These are phyloP conservation scores for Roridomyces roridus DNA, from an alignment of 768 basidiomycete genomes.

Conservation along the genomic window DNA sequence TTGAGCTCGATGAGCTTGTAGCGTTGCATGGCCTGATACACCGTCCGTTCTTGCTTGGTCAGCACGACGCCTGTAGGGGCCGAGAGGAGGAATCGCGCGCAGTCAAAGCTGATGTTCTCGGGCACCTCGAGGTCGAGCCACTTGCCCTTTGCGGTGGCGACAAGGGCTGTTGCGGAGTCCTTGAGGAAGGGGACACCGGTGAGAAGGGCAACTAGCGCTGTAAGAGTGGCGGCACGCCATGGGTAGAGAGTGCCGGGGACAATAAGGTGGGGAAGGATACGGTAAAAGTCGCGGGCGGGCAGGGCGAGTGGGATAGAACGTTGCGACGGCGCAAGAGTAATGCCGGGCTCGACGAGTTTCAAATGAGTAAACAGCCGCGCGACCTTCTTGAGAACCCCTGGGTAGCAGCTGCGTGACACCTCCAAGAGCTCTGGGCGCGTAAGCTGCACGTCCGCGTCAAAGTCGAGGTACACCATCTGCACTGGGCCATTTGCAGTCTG, in stretches of 20 bases:
- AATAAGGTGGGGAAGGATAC: constrained; percentile 34
- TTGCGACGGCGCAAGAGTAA: constrained; percentile 29
- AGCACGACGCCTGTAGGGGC: constrained; percentile 26
- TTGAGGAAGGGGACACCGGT: constrained; percentile 33
- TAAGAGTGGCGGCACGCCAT: constrained; percentile 29
- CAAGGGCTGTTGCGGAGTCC: constrained; percentile 26
- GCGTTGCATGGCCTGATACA: constrained; percentile 32
- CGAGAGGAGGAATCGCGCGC: constrained; percentile 30
- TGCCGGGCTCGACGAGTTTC: constrained; percentile 31
- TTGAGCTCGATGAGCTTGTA: constrained; percentile 35
- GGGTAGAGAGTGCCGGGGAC: constrained; percentile 34
- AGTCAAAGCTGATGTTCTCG: constrained; percentile 35
- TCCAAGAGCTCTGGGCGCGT: constrained; percentile 34
- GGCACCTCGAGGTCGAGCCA: constrained; percentile 33
- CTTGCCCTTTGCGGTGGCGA: constrained; percentile 26
- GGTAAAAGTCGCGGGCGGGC: constrained; percentile 27
- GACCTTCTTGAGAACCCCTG: constrained; percentile 31
- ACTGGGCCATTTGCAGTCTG: constrained; percentile 11
- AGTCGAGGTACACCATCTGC: constrained; percentile 33
- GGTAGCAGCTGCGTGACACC: constrained; percentile 33
- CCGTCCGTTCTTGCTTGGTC: constrained; percentile 19
- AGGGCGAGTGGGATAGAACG: constrained; percentile 30
- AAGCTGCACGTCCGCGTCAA: constrained; percentile 33
- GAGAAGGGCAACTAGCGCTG: constrained; percentile 30
- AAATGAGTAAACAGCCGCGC: constrained; percentile 32